Base-by-base conservation (phyloP, 345 rosid species). In the Turritis glabra region DNA sequence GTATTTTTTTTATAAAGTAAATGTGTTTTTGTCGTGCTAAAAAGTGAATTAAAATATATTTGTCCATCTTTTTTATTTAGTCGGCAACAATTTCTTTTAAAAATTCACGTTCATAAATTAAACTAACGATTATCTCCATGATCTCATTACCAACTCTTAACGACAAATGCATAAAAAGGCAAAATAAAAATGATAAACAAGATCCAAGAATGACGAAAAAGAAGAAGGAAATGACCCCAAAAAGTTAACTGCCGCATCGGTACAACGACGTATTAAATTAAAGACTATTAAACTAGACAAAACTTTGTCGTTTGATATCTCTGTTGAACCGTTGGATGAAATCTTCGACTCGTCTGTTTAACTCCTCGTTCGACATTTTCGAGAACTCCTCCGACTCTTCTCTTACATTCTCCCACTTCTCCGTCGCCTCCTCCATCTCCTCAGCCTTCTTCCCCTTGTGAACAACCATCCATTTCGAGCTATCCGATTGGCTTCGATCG, bases 301-400 rank as follows among this genome's bases (percentile, higher is more conserved):
- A 33, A 35, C 29, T 58, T 75, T 85, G 90, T 48, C 82, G 84
- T 79, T 84, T 82, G 55, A 90, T 85, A 60, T 92, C 88, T 72
- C 69, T 77, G 50, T 84, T 89, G 79, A 82, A 85, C 43, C 71
- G 80, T 60, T 77, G 80, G 78, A 92, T 92, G 22, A 92, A 90
- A 69, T 93, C 96, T 75, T 93, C 97, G 5, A 87, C 88, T 73
- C 96, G 84, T 70, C 81, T 72, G 69, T 90, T 89, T 52, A 90
- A 60, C 52, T 93, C 98, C 60, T 90, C 96, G 43, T 85, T 72
- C 1, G 97, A 84, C 97, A 93, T 74, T 19, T 69, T 80, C 15
- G 90, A 80, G 32, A 83, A 89, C 78, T 86, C 87, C 38, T 86
- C 78, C 2, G 80, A 71, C 3, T 72, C 82, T 44, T 85, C 85